A percentile compares a stretch with the other conserved stretches of the same genome.
phyloP scores from a whole-genome alignment of 495 filamentous ascomycete genomes.

The Podospora australis region DNA sequence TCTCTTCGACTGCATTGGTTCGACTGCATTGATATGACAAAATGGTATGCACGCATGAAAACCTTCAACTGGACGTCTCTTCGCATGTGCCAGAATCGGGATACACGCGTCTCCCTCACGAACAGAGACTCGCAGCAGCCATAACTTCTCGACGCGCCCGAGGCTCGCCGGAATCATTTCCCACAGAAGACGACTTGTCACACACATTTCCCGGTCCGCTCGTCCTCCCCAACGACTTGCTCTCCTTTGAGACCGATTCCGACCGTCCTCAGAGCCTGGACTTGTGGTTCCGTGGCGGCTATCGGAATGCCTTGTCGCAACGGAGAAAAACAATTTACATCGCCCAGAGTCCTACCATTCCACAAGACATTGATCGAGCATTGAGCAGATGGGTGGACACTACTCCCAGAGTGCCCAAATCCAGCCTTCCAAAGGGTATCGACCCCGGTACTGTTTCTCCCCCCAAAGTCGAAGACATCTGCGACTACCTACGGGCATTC shows the following conservation, averaged over 20 bases:
- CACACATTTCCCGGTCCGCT: slow-evolving; percentile 53
- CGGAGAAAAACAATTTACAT: slow-evolving; percentile 50
- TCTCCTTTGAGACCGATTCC: slow-evolving; percentile 48
- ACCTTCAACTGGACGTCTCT: slow-evolving; percentile 28
- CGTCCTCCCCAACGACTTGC: slow-evolving; percentile 54
- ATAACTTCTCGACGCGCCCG: no score
- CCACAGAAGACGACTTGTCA: slow-evolving; percentile 5
- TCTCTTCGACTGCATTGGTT: background rate
- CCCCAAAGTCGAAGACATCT: slow-evolving; percentile 31
- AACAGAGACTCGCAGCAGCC: slow-evolving; percentile 26
- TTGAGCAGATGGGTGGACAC: no score
- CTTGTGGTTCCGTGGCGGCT: slow-evolving; percentile 44
- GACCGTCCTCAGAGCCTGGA: slow-evolving; percentile 49
- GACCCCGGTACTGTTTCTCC: slow-evolving; percentile 9
- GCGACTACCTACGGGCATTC: slow-evolving; percentile 52
- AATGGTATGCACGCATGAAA: slow-evolving; percentile 17
- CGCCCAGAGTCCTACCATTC: slow-evolving; percentile 35
- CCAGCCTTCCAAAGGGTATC: slow-evolving; percentile 28
- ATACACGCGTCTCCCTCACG: slow-evolving; percentile 18
- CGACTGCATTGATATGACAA: background rate
- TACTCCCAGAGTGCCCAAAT: no score
- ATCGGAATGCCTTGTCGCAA: slow-evolving; percentile 48
- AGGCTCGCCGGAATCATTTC: slow-evolving; percentile 22
- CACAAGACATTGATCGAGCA: no score
- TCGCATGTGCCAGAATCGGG: slow-evolving; percentile 22